A percentile compares a stretch with the other conserved stretches of the same genome.
Conservation (phyloP, 768 basidiomycete species). For the Gloeopeniophorella convolvens region DNA sequence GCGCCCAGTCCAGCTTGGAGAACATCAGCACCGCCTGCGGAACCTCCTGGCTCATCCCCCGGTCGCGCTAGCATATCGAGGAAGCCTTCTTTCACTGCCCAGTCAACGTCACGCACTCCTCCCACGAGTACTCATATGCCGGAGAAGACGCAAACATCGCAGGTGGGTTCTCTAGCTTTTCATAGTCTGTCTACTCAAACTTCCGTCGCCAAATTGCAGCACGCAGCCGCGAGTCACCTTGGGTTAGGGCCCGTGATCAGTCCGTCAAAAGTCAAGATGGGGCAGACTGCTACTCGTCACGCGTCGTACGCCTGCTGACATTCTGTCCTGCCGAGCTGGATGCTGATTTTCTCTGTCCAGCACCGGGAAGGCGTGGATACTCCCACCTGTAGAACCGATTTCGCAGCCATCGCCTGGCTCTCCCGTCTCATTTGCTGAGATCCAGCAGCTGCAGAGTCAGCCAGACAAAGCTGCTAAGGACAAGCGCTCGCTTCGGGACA, state of each 20-base stretch:
- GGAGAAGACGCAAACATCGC: neutral
- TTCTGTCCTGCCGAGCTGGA: neutral
- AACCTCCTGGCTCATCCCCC: neutral
- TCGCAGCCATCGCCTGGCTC: conserved; percentile 25
- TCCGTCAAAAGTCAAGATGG: conserved; percentile 32
- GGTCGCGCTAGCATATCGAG: neutral
- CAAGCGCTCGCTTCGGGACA: conserved; percentile 66
- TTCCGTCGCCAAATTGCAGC: neutral
- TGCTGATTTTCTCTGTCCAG: conserved; percentile 15
- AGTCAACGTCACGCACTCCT: neutral
- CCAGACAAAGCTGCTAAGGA: conserved; percentile 41
- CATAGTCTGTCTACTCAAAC: neutral
- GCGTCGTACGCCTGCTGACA: conserved; percentile 40
- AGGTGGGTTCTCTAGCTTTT: neutral
- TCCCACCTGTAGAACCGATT: conserved; percentile 45
- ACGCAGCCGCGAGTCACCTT: conserved; percentile 14
- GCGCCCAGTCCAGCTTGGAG: conserved; percentile 1
- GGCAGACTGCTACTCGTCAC: conserved; percentile 33
- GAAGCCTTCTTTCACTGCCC: neutral
- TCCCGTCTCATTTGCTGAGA: conserved; percentile 68
- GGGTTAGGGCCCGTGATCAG: conserved; percentile 60
- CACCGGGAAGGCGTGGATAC: conserved; percentile 58
- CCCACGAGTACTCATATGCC: neutral
- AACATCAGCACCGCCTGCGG: neutral
- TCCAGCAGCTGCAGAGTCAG: conserved; percentile 71